Base-by-base conservation (phyloP, 2,329 filamentous ascomycete species). In the Huntiella savannae region DNA sequence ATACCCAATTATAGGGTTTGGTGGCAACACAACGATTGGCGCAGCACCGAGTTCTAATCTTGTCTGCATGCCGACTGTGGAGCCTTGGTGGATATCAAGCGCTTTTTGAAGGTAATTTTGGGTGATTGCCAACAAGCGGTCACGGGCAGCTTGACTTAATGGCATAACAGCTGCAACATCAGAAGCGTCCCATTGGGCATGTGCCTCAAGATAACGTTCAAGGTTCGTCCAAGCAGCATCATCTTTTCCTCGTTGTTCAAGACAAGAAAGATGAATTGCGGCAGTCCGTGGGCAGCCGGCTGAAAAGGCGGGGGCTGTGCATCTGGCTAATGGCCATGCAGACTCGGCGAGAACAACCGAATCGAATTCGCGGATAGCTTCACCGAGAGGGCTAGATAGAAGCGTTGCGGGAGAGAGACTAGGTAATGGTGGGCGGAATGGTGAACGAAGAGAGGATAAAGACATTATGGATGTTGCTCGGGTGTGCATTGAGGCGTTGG, bases 101-200 rank as follows among this genome's bases (percentile, higher is more conserved):
- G 79, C 79, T 54, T 79, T 82, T 59, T 80, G 75, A 6, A 82
- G 62, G 56, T 81, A 82, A 37, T 67, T 73, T 56, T 82, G 78
- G 0, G 77, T 80, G 51, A 82, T 80, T 42, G 76, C 77, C n/a
- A 81, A 67, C 54, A 82, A 70, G 56, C 75, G 77, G 56, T 83
- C 79, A 32, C 78, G 68, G 2, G 76, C 77, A 39, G 68, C 57
- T 3, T 62, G 54, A 3, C 57, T 63, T 43, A 71, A 59, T 3
- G 68, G 63, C 4, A 67, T 60, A 2, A 71, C 66, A 3, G 61
- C 61, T 3, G 63, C 57, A 2, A 58, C 54, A 41, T 63, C 57
- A 35, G 63, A 56, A 10, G 58, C 54, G 35, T 37, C 22, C 38
- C 39, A 46, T 16, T 43, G 43, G 2, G 40, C 32, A 33, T 36